Percentiles rank a stretch among this genome's conserved stretches.
These are phyloP conservation scores for Chlorella vulgaris DNA, from an alignment of 139 green algal species.

Conservation along the genomic window DNA sequence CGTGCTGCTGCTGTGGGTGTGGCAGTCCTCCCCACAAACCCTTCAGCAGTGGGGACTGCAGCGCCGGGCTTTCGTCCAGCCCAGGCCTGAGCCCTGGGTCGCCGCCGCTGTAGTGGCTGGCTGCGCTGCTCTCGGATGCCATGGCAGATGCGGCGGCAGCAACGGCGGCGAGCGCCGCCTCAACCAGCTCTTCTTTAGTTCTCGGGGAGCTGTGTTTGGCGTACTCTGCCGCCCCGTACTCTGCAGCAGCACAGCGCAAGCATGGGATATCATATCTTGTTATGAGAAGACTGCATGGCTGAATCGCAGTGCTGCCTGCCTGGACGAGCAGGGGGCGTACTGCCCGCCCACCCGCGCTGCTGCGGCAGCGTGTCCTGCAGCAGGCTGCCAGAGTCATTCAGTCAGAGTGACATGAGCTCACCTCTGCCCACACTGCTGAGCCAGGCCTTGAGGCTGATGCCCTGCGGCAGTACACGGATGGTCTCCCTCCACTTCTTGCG, in stretches of 20 bases:
- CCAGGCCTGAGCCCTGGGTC: no score
- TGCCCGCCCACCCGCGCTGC: no score
- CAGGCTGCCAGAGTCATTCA: not conserved
- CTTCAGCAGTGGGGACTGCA: no score
- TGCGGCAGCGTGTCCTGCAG: not conserved
- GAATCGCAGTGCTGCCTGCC: no score
- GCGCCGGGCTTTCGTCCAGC: no score
- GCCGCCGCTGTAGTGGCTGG: not conserved
- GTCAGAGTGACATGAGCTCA: not conserved
- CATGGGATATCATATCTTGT: no score
- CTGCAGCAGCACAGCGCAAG: not conserved
- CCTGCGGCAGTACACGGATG: conserved; percentile 7
- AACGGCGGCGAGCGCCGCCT: not conserved
- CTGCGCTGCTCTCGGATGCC: not conserved
- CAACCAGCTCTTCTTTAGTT: not conserved
- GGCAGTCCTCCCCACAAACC: no score
- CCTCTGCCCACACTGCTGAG: not conserved
- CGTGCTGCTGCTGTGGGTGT: no score
- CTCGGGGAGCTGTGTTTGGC: not conserved
- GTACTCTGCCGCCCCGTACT: not conserved
- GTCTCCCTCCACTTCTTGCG: conserved; percentile 22
- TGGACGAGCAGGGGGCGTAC: no score
- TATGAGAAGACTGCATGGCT: no score
- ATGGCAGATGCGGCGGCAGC: not conserved
- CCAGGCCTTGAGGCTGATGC: not conserved